Percentiles rank a stretch among this genome's conserved stretches.
phyloP scores from a whole-genome alignment of 768 basidiomycete species.

The Dictyophora rubrovolvata region DNA sequence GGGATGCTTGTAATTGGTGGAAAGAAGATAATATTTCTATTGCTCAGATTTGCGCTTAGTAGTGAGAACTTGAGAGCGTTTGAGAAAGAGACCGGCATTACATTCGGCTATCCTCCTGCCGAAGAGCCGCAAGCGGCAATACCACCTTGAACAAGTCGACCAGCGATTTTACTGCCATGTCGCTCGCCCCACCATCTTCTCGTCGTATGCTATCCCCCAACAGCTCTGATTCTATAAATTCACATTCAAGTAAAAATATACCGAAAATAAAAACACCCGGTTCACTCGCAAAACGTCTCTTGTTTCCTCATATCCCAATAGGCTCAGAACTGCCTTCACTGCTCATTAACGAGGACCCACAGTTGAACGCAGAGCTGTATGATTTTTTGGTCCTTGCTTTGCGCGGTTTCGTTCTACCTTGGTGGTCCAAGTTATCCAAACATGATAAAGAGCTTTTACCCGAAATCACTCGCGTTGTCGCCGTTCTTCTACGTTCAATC shows the following conservation, averaged over 20 bases:
- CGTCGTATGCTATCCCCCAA: too few species aligned
- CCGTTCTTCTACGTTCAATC: conserved; percentile 46
- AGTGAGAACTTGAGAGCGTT: too few species aligned
- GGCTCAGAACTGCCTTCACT: conserved; percentile 42
- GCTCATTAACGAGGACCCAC: conserved; percentile 33
- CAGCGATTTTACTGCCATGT: too few species aligned
- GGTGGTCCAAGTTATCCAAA: conserved; percentile 78
- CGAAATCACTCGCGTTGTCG: conserved; percentile 51
- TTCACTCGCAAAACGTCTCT: conserved; percentile 45
- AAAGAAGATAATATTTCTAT: too few species aligned
- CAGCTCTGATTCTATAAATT: conserved; percentile 6
- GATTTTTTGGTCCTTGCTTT: conserved; percentile 73
- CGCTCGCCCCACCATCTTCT: too few species aligned
- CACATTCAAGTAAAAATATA: conserved; percentile 15
- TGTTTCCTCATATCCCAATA: conserved; percentile 45
- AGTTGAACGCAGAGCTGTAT: conserved; percentile 62
- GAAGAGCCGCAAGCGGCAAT: too few species aligned
- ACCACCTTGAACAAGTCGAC: too few species aligned
- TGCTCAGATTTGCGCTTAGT: too few species aligned
- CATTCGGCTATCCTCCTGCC: too few species aligned
- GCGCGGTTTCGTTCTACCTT: conserved; percentile 68
- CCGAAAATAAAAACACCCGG: conserved; percentile 14
- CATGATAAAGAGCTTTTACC: conserved; percentile 79
- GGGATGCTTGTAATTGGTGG: too few species aligned
- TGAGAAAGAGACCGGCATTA: too few species aligned